These are phyloP conservation scores for Pholiota molesta DNA, from an alignment of 768 basidiomycete species.

Conservation along the genomic window DNA sequence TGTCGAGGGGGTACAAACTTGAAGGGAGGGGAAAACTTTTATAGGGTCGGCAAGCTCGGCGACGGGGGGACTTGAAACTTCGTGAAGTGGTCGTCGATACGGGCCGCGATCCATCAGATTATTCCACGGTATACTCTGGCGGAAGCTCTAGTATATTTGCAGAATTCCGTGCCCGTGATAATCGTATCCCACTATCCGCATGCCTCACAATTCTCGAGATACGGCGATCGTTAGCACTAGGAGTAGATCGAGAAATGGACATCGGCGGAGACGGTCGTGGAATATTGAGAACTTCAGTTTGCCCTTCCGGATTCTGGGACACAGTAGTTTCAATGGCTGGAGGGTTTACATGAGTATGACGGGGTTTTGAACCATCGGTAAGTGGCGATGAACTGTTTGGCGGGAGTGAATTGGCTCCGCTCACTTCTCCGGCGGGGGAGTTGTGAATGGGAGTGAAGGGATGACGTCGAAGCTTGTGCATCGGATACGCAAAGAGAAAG, in stretches of 20 bases:
- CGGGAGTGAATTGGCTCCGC: no score
- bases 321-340: no score
- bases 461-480: not conserved
- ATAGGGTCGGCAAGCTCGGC: slow-evolving; percentile 21
- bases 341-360: no score
- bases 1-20: no score
- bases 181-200: not conserved
- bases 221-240: not conserved
- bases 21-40: slow-evolving; percentile 16
- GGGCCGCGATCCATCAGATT: not conserved
- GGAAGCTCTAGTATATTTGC: not conserved
- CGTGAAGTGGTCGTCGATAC: not conserved
- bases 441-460: not conserved
- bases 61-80: no score
- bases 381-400: no score
- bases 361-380: no score
- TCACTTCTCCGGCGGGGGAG: no score
- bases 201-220: not conserved
- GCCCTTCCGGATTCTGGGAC: no score
- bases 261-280: no score
- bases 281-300: no score
- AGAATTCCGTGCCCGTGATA: not conserved
- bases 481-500: not conserved
- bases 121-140: not conserved
- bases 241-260: not conserved